A percentile compares a stretch with the other conserved stretches of the same genome.
Conservation (phyloP, 202 grass and related monocot genomes). For the Brachypodium distachyon region DNA sequence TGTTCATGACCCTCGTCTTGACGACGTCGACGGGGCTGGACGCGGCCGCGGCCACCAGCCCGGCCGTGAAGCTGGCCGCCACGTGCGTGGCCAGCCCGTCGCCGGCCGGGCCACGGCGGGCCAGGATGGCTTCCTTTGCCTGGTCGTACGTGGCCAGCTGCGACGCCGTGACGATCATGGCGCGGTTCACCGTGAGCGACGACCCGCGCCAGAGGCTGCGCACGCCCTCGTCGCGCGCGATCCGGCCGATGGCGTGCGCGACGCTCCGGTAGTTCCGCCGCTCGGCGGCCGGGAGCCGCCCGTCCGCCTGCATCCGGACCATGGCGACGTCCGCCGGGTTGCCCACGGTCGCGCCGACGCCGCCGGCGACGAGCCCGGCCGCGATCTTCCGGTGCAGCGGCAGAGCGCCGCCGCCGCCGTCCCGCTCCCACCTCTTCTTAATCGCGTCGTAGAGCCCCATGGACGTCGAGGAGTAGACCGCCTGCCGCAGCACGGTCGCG, state of each 20-base stretch:
- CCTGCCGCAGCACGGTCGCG: conserved; percentile 91
- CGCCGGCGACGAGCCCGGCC: conserved; percentile 75
- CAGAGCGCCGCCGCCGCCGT: conserved; percentile 45
- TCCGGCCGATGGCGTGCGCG: conserved; percentile 35
- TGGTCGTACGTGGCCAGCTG: conserved; percentile 73
- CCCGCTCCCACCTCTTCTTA: conserved; percentile 61
- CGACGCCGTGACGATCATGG: conserved; percentile 77
- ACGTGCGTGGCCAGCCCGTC: conserved; percentile 47
- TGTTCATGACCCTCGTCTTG: conserved; percentile 99
- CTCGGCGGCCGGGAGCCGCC: conserved; percentile 26
- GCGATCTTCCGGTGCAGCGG: conserved; percentile 71
- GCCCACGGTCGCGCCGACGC: conserved; percentile 75
- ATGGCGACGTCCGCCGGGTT: conserved; percentile 98
- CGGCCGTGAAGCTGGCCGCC: conserved; percentile 69
- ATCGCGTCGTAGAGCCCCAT: conserved; percentile 97
- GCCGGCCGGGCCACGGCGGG: conserved; percentile 9
- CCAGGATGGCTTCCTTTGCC: conserved; percentile 60
- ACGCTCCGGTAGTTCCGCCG: conserved; percentile 39
- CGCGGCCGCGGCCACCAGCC: conserved; percentile 64
- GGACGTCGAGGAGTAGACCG: conserved; percentile 90
- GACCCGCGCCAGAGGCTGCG: conserved; percentile 63
- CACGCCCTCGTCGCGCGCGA: conserved; percentile 45
- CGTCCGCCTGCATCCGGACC: conserved; percentile 92
- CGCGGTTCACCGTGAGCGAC: conserved; percentile 60
- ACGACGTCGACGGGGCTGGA: conserved; percentile 94